Evolutionary conservation across 441 rosid species (phyloP), one percentile per base, ranked within the genome.

Genomic region (Hypseocharis bilobata): DNA sequence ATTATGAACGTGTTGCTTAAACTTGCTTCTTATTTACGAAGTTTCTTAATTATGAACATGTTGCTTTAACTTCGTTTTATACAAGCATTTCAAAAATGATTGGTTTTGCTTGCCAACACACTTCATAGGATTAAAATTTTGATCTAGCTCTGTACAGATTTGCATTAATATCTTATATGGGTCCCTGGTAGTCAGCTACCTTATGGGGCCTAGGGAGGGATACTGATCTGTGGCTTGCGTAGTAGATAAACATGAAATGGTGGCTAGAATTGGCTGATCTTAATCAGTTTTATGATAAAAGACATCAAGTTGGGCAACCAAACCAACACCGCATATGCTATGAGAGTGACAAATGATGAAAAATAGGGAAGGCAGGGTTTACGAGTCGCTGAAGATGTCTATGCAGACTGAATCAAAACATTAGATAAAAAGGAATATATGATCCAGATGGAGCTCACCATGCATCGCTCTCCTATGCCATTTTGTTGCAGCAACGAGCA

Each of bases 281-380:
- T 44, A 44, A 44, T 44, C n/a, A 1, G 51, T 44, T 44, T 44
- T 44, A 16, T 16, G 19, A 44, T 44, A 20, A 44, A 44, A 44
- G 51, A 44, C 51, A 44, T 17, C 51, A 47, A 47, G 54, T 47
- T 47, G 54, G 54, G 54, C 23, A 47, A 47, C 54, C 54, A 19
- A 47, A 47, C 23, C 54, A 47, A 19, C 54, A 47, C 54, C 19
- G 54, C 54, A 47, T 47, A 47, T 47, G 54, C 23, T 3, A 47
- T 47, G 54, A 47, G 54, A 47, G 54, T 47, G 54, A 47, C 54
- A 47, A 47, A 47, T 47, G 54, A 19, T n/a, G 51, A 6, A n/a
- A 44, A 44, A 44, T 11, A 16, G 51, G 51, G 51, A 44, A 44
- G 51, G 51, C 51, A 44, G 51, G 51, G 17, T 47, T 16, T 47